Base-by-base conservation (phyloP, 148 eudicot species). In the Rhododendron williamsianum region DNA sequence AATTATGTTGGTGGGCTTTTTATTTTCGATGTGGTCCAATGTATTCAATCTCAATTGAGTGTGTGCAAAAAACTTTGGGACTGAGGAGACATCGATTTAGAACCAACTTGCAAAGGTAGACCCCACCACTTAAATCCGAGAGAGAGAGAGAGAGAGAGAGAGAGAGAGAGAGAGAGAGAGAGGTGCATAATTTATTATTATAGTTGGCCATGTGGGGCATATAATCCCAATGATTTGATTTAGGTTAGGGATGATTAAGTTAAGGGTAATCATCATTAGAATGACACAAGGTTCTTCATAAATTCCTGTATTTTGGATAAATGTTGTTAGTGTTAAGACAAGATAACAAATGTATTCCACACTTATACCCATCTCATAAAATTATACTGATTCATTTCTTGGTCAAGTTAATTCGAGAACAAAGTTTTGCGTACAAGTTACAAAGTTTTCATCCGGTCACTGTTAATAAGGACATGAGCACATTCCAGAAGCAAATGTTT, bases 131-230 rank as follows among this genome's bases (percentile, higher is more conserved):
- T 36, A 27, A 19, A 46, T 80, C 9, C 13, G 6, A 8, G 1
- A 18, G 23, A 30, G 11, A 7, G 3, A 35, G 13, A 76, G 21
- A 51, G 16, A 30, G 38, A 23, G 56, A 48, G 81, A 48, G 69
- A 82, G 56, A 72, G 76, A 21, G 82, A 27, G 38, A 11, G 63
- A 74, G 23, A 83, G 76, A 45, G 58, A 36, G 13, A 82, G 19
- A 51, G n/a, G 30, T 36, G 15, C 11, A 30, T 60, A 27, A 65
- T 65, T 67, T 78, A 79, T 84, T 83, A 15, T 2, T 65, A 41
- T 67, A 67, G 56, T 54, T 79, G 46, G 27, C 85, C 89, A 88
- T 85, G 85, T 85, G 63, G 78, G 65, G 87, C 89, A 85, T 85
- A 65, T 88, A 67, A 19, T 67, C 33, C 54, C 87, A 87, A 87